Evolutionary conservation across 2,329 filamentous ascomycete genomes (phyloP).

Genomic region (Septoria linicola): DNA sequence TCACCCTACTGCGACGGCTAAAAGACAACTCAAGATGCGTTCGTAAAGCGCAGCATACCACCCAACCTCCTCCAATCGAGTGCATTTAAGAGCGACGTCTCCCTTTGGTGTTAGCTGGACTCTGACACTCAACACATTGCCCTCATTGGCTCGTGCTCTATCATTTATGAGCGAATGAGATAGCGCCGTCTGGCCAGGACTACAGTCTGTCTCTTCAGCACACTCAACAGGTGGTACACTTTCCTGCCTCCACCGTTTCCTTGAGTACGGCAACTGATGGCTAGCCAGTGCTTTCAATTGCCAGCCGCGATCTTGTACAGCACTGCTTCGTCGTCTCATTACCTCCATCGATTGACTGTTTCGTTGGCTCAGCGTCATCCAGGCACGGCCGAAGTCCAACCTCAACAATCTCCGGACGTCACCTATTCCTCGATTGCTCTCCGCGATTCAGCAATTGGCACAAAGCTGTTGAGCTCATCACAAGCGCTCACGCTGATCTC

Average conservation of each 20-base stretch:
- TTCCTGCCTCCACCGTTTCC: conserved; percentile 13
- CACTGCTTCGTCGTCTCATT: conserved; percentile 5
- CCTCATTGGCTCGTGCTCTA: conserved; percentile 24
- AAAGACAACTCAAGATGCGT: conserved; percentile 1
- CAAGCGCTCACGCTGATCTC: not conserved
- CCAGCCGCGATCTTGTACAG: not conserved
- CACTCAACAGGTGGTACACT: conserved; percentile 23
- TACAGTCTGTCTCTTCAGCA: conserved; percentile 22
- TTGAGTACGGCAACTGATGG: conserved; percentile 23
- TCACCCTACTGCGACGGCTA: not conserved
- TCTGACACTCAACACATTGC: conserved; percentile 3
- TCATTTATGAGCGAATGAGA: conserved; percentile 25
- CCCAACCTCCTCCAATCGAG: conserved; percentile 9
- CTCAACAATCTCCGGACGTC: conserved; percentile 16
- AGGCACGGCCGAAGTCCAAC: conserved; percentile 21
- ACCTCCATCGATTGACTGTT: conserved; percentile 12
- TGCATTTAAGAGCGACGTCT: conserved; percentile 12
- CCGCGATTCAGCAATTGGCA: conserved; percentile 12
- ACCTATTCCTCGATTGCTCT: conserved; percentile 18
- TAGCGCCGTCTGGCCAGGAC: conserved; percentile 18
- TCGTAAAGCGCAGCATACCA: conserved; percentile 8
- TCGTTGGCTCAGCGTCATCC: conserved; percentile 26
- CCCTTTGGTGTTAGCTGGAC: conserved; percentile 7
- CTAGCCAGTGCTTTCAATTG: conserved; percentile 13
- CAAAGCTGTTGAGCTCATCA: not conserved